These are phyloP conservation scores for Candida coquimbonensis DNA, from an alignment of 805 yeast species.

Conservation along the genomic window DNA sequence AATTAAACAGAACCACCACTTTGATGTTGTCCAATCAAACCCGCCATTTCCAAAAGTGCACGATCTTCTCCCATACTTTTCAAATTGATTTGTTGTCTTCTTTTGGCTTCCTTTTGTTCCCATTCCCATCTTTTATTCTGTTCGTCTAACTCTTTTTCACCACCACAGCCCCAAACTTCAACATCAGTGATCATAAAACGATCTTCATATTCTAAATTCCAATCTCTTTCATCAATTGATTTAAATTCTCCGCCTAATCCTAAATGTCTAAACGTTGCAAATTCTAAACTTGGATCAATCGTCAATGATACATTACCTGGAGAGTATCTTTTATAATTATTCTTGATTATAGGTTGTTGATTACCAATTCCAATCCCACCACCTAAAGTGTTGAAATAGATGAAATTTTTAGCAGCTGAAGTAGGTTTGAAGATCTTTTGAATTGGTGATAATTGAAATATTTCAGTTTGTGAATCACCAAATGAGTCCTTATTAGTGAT, in stretches of 20 bases:
- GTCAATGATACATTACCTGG: conserved; percentile 81
- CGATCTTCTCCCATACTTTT: conserved; percentile 70
- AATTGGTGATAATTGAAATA: conserved; percentile 62
- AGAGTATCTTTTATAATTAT: conserved; percentile 35
- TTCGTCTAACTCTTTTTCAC: conserved; percentile 65
- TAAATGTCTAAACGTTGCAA: conserved; percentile 68
- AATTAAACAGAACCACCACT: conserved; percentile 43
- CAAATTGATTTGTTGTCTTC: conserved; percentile 64
- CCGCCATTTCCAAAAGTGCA: conserved; percentile 82
- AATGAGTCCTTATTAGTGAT: conserved; percentile 63
- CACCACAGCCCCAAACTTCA: conserved; percentile 92
- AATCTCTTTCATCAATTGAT: conserved; percentile 25
- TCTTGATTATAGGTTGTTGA: conserved; percentile 52
- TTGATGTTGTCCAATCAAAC: conserved; percentile 42
- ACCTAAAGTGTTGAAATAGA: conserved; percentile 66
- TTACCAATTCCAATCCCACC: conserved; percentile 83
- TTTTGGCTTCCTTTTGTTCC: conserved; percentile 83
- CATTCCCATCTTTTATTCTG: conserved; percentile 81
- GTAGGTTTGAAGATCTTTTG: conserved; percentile 45
- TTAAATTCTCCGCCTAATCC: conserved; percentile 47
- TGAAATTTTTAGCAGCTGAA: conserved; percentile 30
- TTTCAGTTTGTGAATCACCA: conserved; percentile 52
- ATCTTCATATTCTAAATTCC: conserved; percentile 48
- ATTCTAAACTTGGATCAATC: conserved; percentile 71
- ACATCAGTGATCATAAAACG: conserved; percentile 64